Percentiles rank a stretch among this genome's conserved stretches.
phyloP scores from a whole-genome alignment of 2,329 filamentous ascomycete genomes.

The Fusarium solani-melongenae region DNA sequence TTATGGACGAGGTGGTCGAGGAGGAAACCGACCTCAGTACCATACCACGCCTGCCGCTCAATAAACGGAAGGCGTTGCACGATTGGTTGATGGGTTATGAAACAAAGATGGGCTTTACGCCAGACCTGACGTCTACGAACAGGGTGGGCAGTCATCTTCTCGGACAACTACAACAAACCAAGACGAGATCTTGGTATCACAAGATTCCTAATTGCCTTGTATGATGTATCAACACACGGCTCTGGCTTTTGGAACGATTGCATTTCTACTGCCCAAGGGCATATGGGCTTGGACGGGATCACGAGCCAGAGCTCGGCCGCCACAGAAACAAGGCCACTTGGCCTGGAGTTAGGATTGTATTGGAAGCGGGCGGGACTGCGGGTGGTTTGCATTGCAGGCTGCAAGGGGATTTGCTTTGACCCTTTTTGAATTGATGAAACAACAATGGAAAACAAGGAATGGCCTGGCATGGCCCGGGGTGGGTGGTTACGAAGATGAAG shows the following conservation, averaged over 20 bases:
- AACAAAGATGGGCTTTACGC: constrained; percentile 1
- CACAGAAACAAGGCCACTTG: constrained; percentile 27
- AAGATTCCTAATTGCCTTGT: constrained; percentile 34
- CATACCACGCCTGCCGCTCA: constrained; percentile 44
- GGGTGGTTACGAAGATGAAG: constrained; percentile 34
- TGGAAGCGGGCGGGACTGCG: constrained; percentile 33
- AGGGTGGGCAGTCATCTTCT: constrained; percentile 1
- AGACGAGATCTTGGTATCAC: constrained; percentile 9
- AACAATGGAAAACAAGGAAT: constrained; percentile 15
- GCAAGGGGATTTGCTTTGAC: constrained; percentile 35
- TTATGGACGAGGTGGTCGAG: constrained; percentile 54
- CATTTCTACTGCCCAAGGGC: constrained; percentile 32
- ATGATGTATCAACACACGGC: constrained; percentile 48
- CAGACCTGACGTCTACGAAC: constrained; percentile 2
- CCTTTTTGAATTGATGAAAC: constrained; percentile 40
- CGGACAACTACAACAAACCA: constrained; percentile 16
- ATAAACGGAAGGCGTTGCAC: constrained; percentile 26
- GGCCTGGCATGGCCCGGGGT: constrained; percentile 39
- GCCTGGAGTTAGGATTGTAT: constrained; percentile 45
- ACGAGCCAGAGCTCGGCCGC: constrained; percentile 22
- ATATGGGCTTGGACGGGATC: constrained; percentile 29
- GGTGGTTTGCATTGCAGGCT: constrained; percentile 30
- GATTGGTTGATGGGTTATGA: constrained; percentile 1
- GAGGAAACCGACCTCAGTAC: constrained; percentile 49
- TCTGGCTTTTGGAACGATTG: constrained; percentile 34